Evolutionary conservation across 208 protist species (phyloP).

Genomic region (Vickermania ingenoplastis): DNA sequence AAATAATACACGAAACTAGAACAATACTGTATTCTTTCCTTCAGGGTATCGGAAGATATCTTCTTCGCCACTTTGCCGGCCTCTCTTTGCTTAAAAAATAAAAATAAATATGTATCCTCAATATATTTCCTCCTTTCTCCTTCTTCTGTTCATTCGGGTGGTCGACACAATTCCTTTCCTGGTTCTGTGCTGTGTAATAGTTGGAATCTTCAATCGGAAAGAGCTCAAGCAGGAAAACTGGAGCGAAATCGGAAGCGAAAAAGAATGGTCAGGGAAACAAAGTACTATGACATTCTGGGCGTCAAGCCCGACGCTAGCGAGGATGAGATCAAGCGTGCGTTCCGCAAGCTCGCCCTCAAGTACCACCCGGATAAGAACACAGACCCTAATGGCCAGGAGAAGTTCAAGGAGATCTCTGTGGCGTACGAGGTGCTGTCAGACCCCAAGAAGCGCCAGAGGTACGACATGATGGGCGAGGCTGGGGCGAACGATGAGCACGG

Average conservation of each 20-base stretch:
- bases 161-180: too few species aligned
- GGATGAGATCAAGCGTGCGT: slow-evolving; percentile 91
- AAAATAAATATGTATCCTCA: too few species aligned
- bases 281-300: slow-evolving; percentile 85
- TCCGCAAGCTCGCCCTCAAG: slow-evolving; percentile 90
- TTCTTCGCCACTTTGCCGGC: too few species aligned
- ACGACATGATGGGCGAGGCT: slow-evolving; percentile 98
- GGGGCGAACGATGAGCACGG: slow-evolving; percentile 89
- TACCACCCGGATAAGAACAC: slow-evolving; percentile 93
- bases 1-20: too few species aligned
- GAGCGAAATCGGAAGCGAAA: slow-evolving; percentile 1
- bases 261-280: slow-evolving; percentile 85
- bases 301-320: slow-evolving; percentile 68
- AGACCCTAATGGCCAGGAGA: slow-evolving; percentile 77
- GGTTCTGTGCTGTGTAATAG: too few species aligned
- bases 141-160: too few species aligned
- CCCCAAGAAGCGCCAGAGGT: slow-evolving; percentile 92
- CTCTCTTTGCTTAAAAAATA: too few species aligned
- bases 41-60: too few species aligned
- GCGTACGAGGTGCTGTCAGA: slow-evolving; percentile 98
- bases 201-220: too few species aligned
- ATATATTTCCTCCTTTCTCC: too few species aligned
- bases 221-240: too few species aligned
- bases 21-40: too few species aligned
- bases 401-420: slow-evolving; percentile 93